Evolutionary conservation across 2,329 filamentous ascomycete species (phyloP), one percentile per base, ranked within the genome.

Genomic region (Leptographium galeiforme): DNA sequence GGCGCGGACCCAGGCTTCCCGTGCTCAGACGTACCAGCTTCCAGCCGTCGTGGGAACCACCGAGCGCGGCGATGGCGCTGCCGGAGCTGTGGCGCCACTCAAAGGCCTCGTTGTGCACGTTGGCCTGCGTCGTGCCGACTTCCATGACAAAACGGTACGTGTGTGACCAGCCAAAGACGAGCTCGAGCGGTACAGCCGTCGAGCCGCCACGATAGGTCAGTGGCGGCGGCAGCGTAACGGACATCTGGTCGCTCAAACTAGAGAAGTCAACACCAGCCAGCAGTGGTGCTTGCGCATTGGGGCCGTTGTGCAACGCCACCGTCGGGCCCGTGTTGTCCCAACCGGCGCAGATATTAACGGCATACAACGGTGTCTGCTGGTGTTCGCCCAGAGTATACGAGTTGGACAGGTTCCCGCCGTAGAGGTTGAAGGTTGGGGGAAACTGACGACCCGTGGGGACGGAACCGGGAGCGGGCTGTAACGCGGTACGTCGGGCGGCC

Each of bases 11-110:
- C 33, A 54, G 39, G 3, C 41, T n/a, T 6, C 46, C 16, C 19
- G 53, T 59, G 30, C 61, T 59, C 51, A 68, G 45, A n/a, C 70
- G 62, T 36, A 72, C 63, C 8, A 75, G 64, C 61, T 73, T 72
- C 67, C 67, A 71, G 10, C 71, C 70, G 13, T 59, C 57, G 5
- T 57, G 61, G n/a, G 60, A 54, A 8, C 64, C 60, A 30, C 62
- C 63, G 4, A 72, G 60, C 6, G 56, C 57, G 41, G 58, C 60
- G 34, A 73, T 62, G 41, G 67, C 70, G 6, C 56, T 55, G 44
- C 67, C 67, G 38, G 59, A 60, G 55, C 65, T 67, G 55, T 66
- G 63, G 3, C 70, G 67, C 72, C 72, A 75, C 62, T 73, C 67
- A 57, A 71, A 74, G 18, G 56, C 48, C 58, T 73, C 71, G 25